Evolutionary conservation across 441 rosid genomes (phyloP).

Genomic region (Erodium texanum): DNA sequence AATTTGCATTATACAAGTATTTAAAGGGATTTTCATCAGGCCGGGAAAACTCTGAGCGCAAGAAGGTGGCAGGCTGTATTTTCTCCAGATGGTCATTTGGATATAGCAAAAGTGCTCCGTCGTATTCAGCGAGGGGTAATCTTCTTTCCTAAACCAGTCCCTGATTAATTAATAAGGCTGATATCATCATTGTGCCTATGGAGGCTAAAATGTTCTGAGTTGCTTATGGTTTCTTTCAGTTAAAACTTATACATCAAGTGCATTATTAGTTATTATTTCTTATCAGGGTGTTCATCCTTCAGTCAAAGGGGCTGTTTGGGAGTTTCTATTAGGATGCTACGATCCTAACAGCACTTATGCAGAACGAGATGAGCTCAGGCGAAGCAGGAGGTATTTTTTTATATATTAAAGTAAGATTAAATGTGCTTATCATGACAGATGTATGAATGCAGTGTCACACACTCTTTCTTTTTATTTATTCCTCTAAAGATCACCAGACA

Average conservation of each 20-base stretch:
- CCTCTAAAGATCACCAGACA: neutral
- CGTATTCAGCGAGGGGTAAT: slow-evolving; percentile 86
- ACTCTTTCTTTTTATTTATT: neutral
- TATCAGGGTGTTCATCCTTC: slow-evolving; percentile 87
- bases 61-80: slow-evolving; percentile 88
- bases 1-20: neutral
- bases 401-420: slow-evolving; percentile 4
- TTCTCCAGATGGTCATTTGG: slow-evolving; percentile 72
- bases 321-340: slow-evolving; percentile 82
- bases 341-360: slow-evolving; percentile 80
- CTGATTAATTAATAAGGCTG: neutral
- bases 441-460: neutral
- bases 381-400: slow-evolving; percentile 42
- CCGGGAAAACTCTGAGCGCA: slow-evolving; percentile 81
- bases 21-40: slow-evolving; percentile 30
- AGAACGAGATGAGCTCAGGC: slow-evolving; percentile 56
- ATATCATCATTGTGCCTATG: too few species aligned
- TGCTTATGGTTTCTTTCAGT: neutral
- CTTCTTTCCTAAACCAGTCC: slow-evolving; percentile 2
- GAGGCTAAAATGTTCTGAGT: neutral
- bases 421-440: neutral
- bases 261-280: slow-evolving; percentile 15
- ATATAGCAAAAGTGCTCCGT: slow-evolving; percentile 69
- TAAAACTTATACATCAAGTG: neutral
- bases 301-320: slow-evolving; percentile 82